phyloP scores from a whole-genome alignment of 176 grass and related monocot species.

The Eleusine indica region DNA sequence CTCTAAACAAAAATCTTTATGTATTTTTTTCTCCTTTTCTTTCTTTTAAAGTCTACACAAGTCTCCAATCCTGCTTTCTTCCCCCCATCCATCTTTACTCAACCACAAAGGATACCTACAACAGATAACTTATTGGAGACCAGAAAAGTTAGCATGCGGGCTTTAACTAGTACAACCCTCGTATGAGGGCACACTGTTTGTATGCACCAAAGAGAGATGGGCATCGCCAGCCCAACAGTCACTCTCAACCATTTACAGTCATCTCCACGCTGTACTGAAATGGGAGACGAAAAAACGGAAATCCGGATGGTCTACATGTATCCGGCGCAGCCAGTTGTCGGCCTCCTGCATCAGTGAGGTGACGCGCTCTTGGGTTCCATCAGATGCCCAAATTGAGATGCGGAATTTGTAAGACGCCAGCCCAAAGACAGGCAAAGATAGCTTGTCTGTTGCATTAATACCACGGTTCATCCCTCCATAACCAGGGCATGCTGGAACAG shows the following conservation, averaged over 20 bases:
- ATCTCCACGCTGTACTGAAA: constrained; percentile 61
- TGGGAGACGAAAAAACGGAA: constrained; percentile 70
- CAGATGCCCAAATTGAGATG: constrained; percentile 61
- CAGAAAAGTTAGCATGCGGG: constrained; percentile 10
- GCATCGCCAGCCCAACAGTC: constrained; percentile 5
- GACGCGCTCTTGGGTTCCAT: constrained; percentile 44
- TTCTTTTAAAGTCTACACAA: constrained; percentile 45
- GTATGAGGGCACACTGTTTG: constrained; percentile 26
- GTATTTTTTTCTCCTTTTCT: neutral
- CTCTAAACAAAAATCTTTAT: constrained; percentile 10
- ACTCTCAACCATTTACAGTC: constrained; percentile 61
- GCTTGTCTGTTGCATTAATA: constrained; percentile 28
- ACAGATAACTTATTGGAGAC: constrained; percentile 35
- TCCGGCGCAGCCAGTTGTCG: constrained; percentile 63
- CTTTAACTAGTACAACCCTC: constrained; percentile 48
- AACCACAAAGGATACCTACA: constrained; percentile 44
- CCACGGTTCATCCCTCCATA: constrained; percentile 40
- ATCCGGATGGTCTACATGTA: constrained; percentile 84
- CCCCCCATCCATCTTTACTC: constrained; percentile 5
- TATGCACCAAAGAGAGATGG: neutral
- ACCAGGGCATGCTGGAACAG: constrained; percentile 41
- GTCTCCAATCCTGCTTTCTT: constrained; percentile 39
- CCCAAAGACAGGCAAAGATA: constrained; percentile 68
- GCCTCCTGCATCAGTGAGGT: constrained; percentile 73
- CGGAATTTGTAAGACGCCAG: constrained; percentile 86